Evolutionary conservation across 2,329 filamentous ascomycete genomes (phyloP), one percentile per base, ranked within the genome.

Genomic region (Xenoacremonium recifei): DNA sequence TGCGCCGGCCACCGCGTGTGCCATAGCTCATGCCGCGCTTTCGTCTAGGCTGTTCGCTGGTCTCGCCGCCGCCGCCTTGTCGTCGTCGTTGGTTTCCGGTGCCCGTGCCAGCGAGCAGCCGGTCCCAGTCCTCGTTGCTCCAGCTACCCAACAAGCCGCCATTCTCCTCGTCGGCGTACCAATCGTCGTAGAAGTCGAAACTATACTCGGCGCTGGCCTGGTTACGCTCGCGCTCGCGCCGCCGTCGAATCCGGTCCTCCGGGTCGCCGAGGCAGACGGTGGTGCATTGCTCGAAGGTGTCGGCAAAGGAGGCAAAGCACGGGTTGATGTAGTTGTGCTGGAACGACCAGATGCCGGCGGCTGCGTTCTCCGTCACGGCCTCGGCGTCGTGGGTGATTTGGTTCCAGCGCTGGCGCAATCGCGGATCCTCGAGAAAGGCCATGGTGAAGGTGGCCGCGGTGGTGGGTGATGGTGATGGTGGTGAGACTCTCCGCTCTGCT

Each of bases 121-220:
- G 77, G 62, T 96, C 92, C 70, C 95, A 82, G 61, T 95, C 90
- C 57, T 95, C 90, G 53, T 71, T 83, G 29, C 85, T 84, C 87
- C 89, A 95, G 34, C 81, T 68, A 33, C 77, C 84, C 39, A 91
- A 69, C 35, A 92, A 64, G 1, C 83, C 77, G 29, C 82, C 77
- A 23, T 55, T 39, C 38, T 69, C 66, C 40, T 75, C 71, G 36
- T 80, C 77, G 41, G 78, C 74, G 47, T 96, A 89, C 92, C 92
- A 97, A 66, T 96, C 92, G 66, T 96, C 92, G 70, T 97, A 97
- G 64, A 97, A 97, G 65, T 96, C 92, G 62, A 97, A 97, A 58
- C 81, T 91, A 57, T 87, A 80, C 66, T 96, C 91, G 20, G 90
- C 87, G 38, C 82, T 67, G 3, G 80, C 81, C 47, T 70, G 67